Percentiles rank a stretch among this genome's conserved stretches.
These are phyloP conservation scores for Claviceps quebecensis DNA, from an alignment of 2,329 filamentous ascomycete species.

Conservation along the genomic window DNA sequence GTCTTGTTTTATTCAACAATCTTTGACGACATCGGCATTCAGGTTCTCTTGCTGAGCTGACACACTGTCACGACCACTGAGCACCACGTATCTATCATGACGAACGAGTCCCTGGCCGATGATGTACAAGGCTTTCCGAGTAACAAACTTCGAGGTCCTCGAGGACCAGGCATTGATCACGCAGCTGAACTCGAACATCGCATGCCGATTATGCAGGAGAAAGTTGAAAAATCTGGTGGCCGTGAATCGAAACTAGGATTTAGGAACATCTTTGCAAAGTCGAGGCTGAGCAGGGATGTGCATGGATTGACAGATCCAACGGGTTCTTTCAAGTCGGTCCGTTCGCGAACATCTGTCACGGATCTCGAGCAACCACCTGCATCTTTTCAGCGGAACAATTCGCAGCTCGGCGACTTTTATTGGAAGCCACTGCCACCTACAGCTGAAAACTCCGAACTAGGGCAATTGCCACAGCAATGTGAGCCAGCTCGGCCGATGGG, in stretches of 20 bases:
- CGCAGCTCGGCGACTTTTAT: slow-evolving; percentile 15
- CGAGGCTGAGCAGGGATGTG: slow-evolving; percentile 23
- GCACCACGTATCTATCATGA: slow-evolving; percentile 3
- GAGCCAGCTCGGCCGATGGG: slow-evolving; percentile 6
- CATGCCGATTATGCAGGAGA: slow-evolving; percentile 24
- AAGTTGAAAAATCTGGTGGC: slow-evolving; percentile 19
- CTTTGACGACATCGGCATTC: neutral
- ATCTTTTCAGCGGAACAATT: slow-evolving; percentile 10
- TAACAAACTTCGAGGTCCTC: slow-evolving; percentile 17
- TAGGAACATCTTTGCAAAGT: slow-evolving; percentile 35
- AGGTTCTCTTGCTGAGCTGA: neutral
- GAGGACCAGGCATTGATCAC: slow-evolving; percentile 3
- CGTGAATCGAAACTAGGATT: slow-evolving; percentile 39
- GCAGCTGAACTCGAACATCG: slow-evolving; percentile 4
- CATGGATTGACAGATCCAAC: slow-evolving; percentile 18
- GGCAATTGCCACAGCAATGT: slow-evolving; percentile 5
- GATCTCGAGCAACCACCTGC: slow-evolving; percentile 28
- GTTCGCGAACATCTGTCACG: slow-evolving; percentile 26
- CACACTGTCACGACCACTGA: neutral
- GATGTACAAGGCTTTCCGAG: slow-evolving; percentile 1
- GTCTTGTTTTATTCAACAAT: neutral
- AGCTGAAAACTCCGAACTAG: slow-evolving; percentile 5
- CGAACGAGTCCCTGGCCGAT: slow-evolving; percentile 1
- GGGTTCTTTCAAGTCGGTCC: slow-evolving; percentile 19
- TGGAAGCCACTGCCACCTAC: slow-evolving; percentile 21